These are phyloP conservation scores for Globisporangium ultimum DNA, from an alignment of 352 stramenopile genomes.

Conservation along the genomic window DNA sequence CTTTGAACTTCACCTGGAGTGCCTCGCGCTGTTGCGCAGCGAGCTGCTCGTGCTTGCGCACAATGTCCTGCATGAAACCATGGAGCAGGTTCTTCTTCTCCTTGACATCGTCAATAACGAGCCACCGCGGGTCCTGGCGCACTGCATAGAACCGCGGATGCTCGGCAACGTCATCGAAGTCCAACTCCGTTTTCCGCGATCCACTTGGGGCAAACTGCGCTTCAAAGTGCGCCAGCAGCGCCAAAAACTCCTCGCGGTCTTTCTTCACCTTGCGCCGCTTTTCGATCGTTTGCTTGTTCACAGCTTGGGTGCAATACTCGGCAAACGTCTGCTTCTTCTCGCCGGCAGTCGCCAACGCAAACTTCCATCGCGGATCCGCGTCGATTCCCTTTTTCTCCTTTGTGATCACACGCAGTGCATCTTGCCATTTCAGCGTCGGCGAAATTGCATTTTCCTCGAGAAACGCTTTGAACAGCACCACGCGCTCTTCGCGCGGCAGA, in stretches of 20 bases:
- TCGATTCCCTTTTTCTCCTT: conserved; percentile 44
- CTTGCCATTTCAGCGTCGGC: conserved; percentile 69
- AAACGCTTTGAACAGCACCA: conserved; percentile 69
- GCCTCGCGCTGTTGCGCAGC: conserved; percentile 37
- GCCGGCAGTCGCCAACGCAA: conserved; percentile 54
- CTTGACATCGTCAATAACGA: conserved; percentile 51
- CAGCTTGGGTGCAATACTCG: conserved; percentile 73
- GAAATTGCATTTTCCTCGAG: conserved; percentile 67
- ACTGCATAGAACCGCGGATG: conserved; percentile 52
- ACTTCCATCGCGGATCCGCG: conserved; percentile 65
- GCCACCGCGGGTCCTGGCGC: conserved; percentile 63
- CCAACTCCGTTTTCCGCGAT: conserved; percentile 14
- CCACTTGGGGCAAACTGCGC: conserved; percentile 20
- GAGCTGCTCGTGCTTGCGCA: conserved; percentile 48
- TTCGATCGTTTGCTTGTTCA: conserved; percentile 69
- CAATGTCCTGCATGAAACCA: conserved; percentile 60
- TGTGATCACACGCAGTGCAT: conserved; percentile 52
- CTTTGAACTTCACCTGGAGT: conserved; percentile 38
- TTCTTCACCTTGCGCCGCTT: conserved; percentile 68
- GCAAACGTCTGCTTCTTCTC: conserved; percentile 86
- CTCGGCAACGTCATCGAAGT: conserved; percentile 50
- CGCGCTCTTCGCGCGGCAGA: conserved; percentile 47
- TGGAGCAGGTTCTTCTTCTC: conserved; percentile 72
- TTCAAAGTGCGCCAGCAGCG: conserved; percentile 58
- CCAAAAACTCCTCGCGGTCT: conserved; percentile 69